Evolutionary conservation across 2,329 filamentous ascomycete species (phyloP).

Genomic region (Herpotrichia juniperi): DNA sequence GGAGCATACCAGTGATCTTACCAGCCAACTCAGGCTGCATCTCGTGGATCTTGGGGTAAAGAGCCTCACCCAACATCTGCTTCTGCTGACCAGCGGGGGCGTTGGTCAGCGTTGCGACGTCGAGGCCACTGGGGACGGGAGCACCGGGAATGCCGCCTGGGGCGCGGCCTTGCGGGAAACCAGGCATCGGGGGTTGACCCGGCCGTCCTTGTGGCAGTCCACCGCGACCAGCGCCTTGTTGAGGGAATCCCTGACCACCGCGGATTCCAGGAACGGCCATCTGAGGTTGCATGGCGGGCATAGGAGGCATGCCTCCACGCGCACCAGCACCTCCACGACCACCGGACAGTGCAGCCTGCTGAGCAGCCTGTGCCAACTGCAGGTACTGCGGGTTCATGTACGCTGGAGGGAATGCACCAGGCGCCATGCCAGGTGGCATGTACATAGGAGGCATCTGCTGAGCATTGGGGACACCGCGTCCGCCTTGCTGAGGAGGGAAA

Average conservation of each 20-base stretch:
- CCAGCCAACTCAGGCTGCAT: slow-evolving; percentile 95
- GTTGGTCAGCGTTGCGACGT: slow-evolving; percentile 57
- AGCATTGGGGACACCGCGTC: slow-evolving; percentile 75
- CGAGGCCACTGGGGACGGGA: slow-evolving; percentile 48
- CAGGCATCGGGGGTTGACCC: slow-evolving; percentile 20
- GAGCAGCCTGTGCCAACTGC: slow-evolving; percentile 74
- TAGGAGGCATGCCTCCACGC: slow-evolving; percentile 62
- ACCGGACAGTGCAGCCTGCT: slow-evolving; percentile 63
- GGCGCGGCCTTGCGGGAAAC: slow-evolving; percentile 37
- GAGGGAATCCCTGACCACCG: slow-evolving; percentile 48
- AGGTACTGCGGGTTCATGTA: slow-evolving; percentile 80
- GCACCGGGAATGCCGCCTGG: slow-evolving; percentile 28
- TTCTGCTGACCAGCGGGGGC: slow-evolving; percentile 81
- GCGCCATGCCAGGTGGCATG: slow-evolving; percentile 68
- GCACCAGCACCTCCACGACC: slow-evolving; percentile 68
- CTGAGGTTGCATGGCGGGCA: slow-evolving; percentile 76
- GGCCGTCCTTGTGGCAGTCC: slow-evolving; percentile 21
- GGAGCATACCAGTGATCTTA: slow-evolving; percentile 99
- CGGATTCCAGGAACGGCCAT: slow-evolving; percentile 60
- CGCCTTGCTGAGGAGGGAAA: slow-evolving; percentile 83
- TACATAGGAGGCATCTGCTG: slow-evolving; percentile 91
- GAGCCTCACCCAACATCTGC: slow-evolving; percentile 95
- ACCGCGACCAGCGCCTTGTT: slow-evolving; percentile 45
- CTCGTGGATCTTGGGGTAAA: slow-evolving; percentile 97
- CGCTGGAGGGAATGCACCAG: slow-evolving; percentile 73